phyloP scores from a whole-genome alignment of 257 asterid genomes.

The Knoxia roxburghii region DNA sequence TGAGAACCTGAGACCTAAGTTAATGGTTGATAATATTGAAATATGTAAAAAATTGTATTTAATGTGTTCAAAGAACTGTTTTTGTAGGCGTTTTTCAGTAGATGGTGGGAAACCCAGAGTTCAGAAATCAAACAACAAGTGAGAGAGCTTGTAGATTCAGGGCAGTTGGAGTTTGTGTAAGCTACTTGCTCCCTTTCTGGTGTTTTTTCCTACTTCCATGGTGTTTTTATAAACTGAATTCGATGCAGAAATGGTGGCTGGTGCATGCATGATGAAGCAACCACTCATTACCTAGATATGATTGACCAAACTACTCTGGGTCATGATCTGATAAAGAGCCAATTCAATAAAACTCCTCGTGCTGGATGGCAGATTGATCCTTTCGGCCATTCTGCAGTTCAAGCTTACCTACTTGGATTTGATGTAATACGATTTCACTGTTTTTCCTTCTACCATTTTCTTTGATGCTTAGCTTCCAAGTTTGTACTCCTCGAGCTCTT shows the following conservation, averaged over 20 bases:
- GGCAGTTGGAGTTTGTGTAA: conserved; percentile 86
- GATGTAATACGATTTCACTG: conserved; percentile 38
- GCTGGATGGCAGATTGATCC: conserved; percentile 99
- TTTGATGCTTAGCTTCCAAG: not conserved
- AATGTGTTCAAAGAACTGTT: not conserved
- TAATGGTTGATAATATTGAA: not conserved
- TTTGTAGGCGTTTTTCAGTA: conserved; percentile 65
- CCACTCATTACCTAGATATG: conserved; percentile 80
- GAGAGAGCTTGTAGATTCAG: conserved; percentile 55
- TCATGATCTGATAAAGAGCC: conserved; percentile 56
- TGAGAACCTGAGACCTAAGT: not conserved
- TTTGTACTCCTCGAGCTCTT: not conserved
- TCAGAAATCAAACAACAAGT: conserved; percentile 45
- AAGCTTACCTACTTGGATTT: conserved; percentile 70
- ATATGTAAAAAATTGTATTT: not conserved
- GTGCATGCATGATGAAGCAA: conserved; percentile 97
- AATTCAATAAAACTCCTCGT: conserved; percentile 76
- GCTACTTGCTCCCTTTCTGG: conserved; percentile 16
- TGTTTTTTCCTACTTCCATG: not conserved
- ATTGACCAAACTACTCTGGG: conserved; percentile 94
- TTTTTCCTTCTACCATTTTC: not conserved
- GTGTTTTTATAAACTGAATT: not conserved
- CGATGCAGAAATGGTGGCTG: conserved; percentile 79
- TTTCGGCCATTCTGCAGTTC: conserved; percentile 90
- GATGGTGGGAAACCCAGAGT: conserved; percentile 85